These are phyloP conservation scores for Auxenochlorella pyrenoidosa DNA, from an alignment of 139 green algal species.

Conservation along the genomic window DNA sequence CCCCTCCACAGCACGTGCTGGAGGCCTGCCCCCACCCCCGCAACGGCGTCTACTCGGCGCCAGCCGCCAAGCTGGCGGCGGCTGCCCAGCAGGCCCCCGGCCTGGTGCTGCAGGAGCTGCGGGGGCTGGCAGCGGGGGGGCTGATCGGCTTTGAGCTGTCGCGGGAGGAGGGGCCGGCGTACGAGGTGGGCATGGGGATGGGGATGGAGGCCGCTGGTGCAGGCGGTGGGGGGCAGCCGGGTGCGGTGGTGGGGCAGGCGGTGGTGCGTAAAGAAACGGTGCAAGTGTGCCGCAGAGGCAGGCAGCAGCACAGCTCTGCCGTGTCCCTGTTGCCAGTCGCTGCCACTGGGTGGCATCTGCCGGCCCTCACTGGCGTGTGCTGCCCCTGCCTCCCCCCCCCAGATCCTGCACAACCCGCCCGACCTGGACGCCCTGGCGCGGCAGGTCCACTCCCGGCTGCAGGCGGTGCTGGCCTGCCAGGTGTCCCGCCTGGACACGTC, in stretches of 20 bases:
- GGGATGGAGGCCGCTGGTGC: too few relatives aligned
- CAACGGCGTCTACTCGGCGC: constrained; percentile 45
- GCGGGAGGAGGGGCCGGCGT: constrained; percentile 49
- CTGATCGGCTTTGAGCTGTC: constrained; percentile 75
- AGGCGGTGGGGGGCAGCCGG: too few relatives aligned
- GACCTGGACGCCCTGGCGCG: constrained; percentile 50
- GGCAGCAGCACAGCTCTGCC: background rate
- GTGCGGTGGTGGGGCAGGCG: background rate
- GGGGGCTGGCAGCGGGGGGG: constrained; percentile 54
- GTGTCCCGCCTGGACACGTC: constrained; percentile 61
- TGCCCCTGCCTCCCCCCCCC: too few relatives aligned
- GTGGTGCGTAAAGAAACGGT: background rate
- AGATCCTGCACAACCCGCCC: constrained; percentile 41
- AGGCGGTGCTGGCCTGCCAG: constrained; percentile 35
- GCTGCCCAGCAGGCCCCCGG: background rate
- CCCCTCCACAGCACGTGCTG: constrained; percentile 25
- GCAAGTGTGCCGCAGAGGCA: too few relatives aligned
- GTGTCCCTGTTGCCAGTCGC: too few relatives aligned
- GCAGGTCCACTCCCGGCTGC: constrained; percentile 42
- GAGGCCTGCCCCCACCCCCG: constrained; percentile 33
- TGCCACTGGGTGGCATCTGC: too few relatives aligned
- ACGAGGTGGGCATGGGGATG: constrained; percentile 36
- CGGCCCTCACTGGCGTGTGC: too few relatives aligned
- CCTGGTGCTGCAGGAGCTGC: constrained; percentile 49
- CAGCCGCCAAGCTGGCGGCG: constrained; percentile 30